Conservation (phyloP, 1,284 basidiomycete genomes). For the Heterobasidion parviporum region DNA sequence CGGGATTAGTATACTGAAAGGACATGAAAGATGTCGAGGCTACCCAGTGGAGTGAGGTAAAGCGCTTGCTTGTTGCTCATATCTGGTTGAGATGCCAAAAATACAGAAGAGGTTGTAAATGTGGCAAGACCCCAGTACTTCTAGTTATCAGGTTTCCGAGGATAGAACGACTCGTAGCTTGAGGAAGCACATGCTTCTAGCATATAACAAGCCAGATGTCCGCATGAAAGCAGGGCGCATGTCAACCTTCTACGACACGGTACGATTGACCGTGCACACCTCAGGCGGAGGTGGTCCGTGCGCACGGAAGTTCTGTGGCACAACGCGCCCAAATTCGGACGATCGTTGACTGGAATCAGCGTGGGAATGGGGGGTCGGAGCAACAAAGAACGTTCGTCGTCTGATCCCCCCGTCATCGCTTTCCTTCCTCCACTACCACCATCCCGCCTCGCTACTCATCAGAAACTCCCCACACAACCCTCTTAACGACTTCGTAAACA, state of each 20-base stretch:
- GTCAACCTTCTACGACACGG: background rate
- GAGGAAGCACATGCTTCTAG: too few species aligned
- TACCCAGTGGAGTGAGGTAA: too few species aligned
- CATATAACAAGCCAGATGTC: too few species aligned
- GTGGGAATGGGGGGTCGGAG: slow-evolving; percentile 14
- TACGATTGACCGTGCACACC: background rate
- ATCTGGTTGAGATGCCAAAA: too few species aligned
- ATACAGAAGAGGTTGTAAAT: too few species aligned
- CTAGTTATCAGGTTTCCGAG: too few species aligned
- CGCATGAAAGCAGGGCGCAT: too few species aligned
- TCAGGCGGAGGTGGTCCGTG: background rate
- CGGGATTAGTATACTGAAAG: too few species aligned
- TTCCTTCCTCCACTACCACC: slow-evolving; percentile 7
- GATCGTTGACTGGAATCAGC: slow-evolving; percentile 6
- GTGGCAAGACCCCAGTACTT: too few species aligned
- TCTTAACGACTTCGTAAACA: background rate
- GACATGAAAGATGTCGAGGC: too few species aligned
- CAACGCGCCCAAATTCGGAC: slow-evolving; percentile 14
- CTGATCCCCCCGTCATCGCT: slow-evolving; percentile 5
- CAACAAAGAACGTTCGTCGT: slow-evolving; percentile 12
- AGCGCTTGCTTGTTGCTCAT: too few species aligned
- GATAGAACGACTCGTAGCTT: too few species aligned
- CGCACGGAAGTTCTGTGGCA: background rate
- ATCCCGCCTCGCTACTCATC: slow-evolving; percentile 6
- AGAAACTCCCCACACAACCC: slow-evolving; percentile 3